Percentiles rank a stretch among this genome's conserved stretches.
phyloP scores from a whole-genome alignment of 2,329 filamentous ascomycete species.

The Lizonia empirigonia region DNA sequence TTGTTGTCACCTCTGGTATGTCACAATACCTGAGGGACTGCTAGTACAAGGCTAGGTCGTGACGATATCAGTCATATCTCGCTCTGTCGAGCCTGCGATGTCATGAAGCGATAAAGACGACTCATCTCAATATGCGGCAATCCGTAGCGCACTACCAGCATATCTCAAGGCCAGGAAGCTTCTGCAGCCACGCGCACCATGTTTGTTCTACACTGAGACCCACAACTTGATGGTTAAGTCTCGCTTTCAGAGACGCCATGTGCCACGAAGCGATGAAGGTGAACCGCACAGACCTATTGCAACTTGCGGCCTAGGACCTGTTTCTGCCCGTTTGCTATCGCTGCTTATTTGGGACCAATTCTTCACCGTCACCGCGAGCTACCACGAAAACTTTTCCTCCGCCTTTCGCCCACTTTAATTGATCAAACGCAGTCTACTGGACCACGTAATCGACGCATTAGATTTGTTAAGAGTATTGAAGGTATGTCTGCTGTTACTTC shows the following conservation, averaged over 20 bases:
- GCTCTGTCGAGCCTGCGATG: no score
- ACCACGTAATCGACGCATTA: background rate
- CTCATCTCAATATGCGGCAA: no score
- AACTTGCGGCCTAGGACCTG: background rate
- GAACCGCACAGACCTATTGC: no score
- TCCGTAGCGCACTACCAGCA: no score
- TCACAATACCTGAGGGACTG: no score
- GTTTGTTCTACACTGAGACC: background rate
- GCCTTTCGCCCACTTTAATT: background rate
- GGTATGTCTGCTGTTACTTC: background rate
- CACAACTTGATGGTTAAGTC: background rate
- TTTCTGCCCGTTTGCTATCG: background rate
- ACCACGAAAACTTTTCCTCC: background rate
- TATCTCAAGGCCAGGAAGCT: no score
- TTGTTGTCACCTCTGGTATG: no score
- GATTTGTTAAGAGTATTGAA: background rate
- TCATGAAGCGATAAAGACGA: no score
- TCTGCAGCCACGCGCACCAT: background rate
- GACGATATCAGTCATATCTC: no score
- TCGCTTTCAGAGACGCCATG: background rate
- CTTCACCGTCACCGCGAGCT: constrained; percentile 2
- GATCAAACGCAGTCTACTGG: background rate
- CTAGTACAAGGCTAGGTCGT: no score
- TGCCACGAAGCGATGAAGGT: background rate
- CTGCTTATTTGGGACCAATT: background rate